Conservation (phyloP, 345 rosid genomes). For the Populus alba region DNA sequence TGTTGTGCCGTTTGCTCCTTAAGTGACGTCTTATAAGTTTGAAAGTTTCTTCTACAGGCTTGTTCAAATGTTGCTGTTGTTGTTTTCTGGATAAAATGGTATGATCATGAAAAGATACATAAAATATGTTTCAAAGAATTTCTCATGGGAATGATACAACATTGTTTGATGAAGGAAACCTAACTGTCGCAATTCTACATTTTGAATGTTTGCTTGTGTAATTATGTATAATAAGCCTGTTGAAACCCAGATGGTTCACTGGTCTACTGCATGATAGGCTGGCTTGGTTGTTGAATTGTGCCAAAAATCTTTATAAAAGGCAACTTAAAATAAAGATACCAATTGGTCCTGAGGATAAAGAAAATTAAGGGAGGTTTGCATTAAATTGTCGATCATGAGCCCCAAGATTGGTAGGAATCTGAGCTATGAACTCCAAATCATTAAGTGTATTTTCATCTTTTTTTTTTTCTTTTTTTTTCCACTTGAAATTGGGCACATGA, state of each 20-base stretch:
- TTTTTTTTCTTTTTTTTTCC: background rate
- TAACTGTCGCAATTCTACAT: background rate
- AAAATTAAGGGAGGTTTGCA: background rate
- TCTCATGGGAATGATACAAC: no score
- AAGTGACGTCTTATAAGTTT: background rate
- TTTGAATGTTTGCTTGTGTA: background rate
- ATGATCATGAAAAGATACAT: background rate
- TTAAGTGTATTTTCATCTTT: background rate
- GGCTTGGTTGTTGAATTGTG: no score
- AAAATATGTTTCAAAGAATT: no score
- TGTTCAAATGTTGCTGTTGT: background rate
- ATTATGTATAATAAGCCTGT: background rate
- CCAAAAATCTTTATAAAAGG: no score
- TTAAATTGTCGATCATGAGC: background rate
- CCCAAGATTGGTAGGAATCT: background rate
- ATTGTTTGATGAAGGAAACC: background rate
- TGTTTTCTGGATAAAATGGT: background rate
- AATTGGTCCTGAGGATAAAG: background rate
- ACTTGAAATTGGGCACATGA: background rate
- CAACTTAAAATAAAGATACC: background rate
- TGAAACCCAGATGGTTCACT: background rate
- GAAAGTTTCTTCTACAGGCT: background rate
- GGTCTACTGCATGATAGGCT: background rate
- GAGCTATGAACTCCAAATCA: background rate
- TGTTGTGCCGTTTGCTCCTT: no score